Evolutionary conservation across 1,139 yeast species (phyloP), one percentile per base, ranked within the genome.

Genomic region (Yamadazyma sp.): DNA sequence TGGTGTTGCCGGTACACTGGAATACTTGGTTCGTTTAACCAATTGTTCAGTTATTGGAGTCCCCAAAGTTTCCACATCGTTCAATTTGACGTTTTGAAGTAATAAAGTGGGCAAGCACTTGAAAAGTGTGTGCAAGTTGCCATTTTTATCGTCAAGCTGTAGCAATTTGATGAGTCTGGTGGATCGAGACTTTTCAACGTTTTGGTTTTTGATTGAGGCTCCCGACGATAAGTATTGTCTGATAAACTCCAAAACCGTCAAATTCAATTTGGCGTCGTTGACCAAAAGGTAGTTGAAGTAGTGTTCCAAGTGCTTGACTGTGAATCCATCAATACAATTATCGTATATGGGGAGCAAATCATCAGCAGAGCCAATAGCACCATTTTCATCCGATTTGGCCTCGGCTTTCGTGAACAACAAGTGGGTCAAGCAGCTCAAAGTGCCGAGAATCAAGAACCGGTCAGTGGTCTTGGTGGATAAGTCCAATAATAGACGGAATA

Each of bases 101-200:
- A 88, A 65, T 31, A 90, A 64, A 25, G 80, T 69, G 2, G 90
- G 88, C 51, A 85, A 57, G 55, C 77, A 72, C 48, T 84, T 66
- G 46, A 72, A 61, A 47, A 85, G 56, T 14, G 78, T 67, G 38
- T 73, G 64, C 48, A 72, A 64, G 55, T 80, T 68, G 28, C 68
- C 54, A 37, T 63, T 51, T 17, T 57, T 34, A 8, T 59, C 38
- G 8, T 54, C 46, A 21, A 66, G 48, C 42, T 65, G 70, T 26
- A 69, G 55, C 24, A 70, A 53, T 37, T 58, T 59, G 18, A 51
- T 50, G 37, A 69, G 59, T 44, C 77, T 55, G 35, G 47, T 53
- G 33, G 47, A 44, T 48, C 68, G 73, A 2, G 73, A 64, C 16
- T 59, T 63, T 34, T 56, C 52, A 10, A 65, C 52, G 4, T 67